Evolutionary conservation across 192 early-diverging fungal genomes (phyloP).

Genomic region (Gaertneriomyces semiglobifer): DNA sequence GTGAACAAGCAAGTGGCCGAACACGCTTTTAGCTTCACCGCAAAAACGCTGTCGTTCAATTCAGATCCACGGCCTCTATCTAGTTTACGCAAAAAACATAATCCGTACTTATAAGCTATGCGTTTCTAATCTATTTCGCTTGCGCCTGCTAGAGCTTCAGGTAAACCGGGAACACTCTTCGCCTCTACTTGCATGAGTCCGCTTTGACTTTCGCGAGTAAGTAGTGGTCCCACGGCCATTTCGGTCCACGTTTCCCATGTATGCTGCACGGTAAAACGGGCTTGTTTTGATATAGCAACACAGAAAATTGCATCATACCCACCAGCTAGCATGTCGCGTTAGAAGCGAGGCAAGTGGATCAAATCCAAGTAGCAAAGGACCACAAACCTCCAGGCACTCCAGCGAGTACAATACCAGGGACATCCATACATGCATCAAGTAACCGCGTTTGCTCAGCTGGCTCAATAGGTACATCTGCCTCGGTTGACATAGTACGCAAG

Average conservation of each 20-base stretch:
- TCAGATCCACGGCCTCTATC: not conserved
- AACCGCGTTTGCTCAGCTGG: constrained; percentile 82
- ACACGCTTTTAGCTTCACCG: too few species aligned
- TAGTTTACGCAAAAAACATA: too few species aligned
- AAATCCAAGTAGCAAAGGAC: too few species aligned
- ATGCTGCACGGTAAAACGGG: constrained; percentile 17
- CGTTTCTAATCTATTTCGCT: too few species aligned
- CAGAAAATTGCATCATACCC: constrained; percentile 98
- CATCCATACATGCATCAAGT: constrained; percentile 73
- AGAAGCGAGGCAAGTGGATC: too few species aligned
- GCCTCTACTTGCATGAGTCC: constrained; percentile 11
- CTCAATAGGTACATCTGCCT: constrained; percentile 83
- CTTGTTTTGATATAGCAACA: constrained; percentile 43
- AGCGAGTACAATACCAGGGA: constrained; percentile 84
- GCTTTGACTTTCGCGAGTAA: constrained; percentile 32
- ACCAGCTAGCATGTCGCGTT: constrained; percentile 58
- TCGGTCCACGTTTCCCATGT: constrained; percentile 62
- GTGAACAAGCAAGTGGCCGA: too few species aligned
- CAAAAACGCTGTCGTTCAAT: not conserved
- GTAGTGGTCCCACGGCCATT: constrained; percentile 77
- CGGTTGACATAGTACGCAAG: constrained; percentile 68
- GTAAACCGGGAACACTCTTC: constrained; percentile 1
- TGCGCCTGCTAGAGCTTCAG: not conserved
- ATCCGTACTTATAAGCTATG: too few species aligned
- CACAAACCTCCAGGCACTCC: constrained; percentile 86